These are phyloP conservation scores for Penicillium flavigenum DNA, from an alignment of 495 filamentous ascomycete genomes.

Conservation along the genomic window DNA sequence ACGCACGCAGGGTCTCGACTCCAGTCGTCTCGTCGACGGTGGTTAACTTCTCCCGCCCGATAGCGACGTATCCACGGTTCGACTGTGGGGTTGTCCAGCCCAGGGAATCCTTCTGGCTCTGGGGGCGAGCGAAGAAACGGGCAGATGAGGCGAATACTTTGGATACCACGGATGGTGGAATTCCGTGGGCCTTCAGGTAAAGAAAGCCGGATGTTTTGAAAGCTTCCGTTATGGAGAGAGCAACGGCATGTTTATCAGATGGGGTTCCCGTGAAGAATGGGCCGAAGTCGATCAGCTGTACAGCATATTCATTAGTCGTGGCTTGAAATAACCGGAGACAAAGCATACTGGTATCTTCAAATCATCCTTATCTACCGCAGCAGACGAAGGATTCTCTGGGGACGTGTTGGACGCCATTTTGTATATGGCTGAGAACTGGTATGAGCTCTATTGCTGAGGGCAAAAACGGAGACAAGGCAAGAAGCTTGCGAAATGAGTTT, in stretches of 20 bases:
- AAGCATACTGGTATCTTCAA: constrained; percentile 66
- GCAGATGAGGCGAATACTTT: constrained; percentile 70
- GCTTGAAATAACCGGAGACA: neutral
- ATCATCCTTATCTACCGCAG: constrained; percentile 64
- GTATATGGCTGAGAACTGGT: neutral
- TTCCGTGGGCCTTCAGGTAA: constrained; percentile 77
- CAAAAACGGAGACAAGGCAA: neutral
- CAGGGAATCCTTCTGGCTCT: constrained; percentile 65
- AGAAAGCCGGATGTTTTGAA: constrained; percentile 89
- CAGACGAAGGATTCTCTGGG: constrained; percentile 29
- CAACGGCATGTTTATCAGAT: constrained; percentile 62
- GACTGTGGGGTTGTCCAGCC: constrained; percentile 70
- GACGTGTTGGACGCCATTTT: constrained; percentile 15
- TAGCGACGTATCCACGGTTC: constrained; percentile 76
- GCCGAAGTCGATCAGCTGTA: constrained; percentile 81
- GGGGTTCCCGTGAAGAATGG: constrained; percentile 67
- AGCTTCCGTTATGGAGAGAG: constrained; percentile 68
- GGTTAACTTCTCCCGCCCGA: constrained; percentile 76
- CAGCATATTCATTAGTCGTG: neutral
- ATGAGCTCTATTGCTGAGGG: neutral
- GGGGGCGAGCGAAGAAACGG: constrained; percentile 72
- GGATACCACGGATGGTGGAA: constrained; percentile 58
- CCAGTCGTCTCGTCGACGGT: constrained; percentile 55
- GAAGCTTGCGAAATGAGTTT: neutral
- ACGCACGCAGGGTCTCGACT: constrained; percentile 57